These are phyloP conservation scores for Colletotrichum endophyticum DNA, from an alignment of 2,329 filamentous ascomycete genomes.

Conservation along the genomic window DNA sequence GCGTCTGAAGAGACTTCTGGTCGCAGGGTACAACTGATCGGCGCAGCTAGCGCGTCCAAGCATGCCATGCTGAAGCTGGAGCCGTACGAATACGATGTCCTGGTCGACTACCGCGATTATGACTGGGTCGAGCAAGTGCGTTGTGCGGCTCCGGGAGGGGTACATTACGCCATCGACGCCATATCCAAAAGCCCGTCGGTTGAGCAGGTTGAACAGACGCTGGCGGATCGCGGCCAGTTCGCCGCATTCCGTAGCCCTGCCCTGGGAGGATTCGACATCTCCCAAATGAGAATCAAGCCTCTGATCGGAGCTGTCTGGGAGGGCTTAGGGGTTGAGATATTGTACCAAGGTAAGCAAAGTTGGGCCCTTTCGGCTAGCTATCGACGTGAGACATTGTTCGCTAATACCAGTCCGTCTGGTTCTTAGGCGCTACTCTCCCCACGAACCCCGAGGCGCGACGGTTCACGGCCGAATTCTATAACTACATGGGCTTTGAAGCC, in stretches of 20 bases:
- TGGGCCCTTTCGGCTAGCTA: background rate
- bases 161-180: conserved; percentile 41
- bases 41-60: conserved; percentile 30
- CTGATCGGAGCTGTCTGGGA: conserved; percentile 48
- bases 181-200: conserved; percentile 45
- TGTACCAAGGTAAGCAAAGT: conserved; percentile 33
- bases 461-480: conserved; percentile 40
- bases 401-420: background rate
- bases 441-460: conserved; percentile 26
- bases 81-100: conserved; percentile 40
- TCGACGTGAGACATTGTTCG: background rate
- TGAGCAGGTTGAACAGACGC: conserved; percentile 26
- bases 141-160: conserved; percentile 26
- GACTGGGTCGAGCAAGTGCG: conserved; percentile 36
- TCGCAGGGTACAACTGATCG: conserved; percentile 27
- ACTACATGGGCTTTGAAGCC: conserved; percentile 31
- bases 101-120: conserved; percentile 41
- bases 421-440: conserved; percentile 4
- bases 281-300: conserved; percentile 31
- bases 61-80: conserved; percentile 28
- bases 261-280: conserved; percentile 27
- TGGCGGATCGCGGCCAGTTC: conserved; percentile 29
- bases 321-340: conserved; percentile 41
- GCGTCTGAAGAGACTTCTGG: conserved; percentile 10
- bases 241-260: conserved; percentile 27